Base-by-base conservation (phyloP, 768 basidiomycete genomes). In the Trichaptum fuscoviolaceum region DNA sequence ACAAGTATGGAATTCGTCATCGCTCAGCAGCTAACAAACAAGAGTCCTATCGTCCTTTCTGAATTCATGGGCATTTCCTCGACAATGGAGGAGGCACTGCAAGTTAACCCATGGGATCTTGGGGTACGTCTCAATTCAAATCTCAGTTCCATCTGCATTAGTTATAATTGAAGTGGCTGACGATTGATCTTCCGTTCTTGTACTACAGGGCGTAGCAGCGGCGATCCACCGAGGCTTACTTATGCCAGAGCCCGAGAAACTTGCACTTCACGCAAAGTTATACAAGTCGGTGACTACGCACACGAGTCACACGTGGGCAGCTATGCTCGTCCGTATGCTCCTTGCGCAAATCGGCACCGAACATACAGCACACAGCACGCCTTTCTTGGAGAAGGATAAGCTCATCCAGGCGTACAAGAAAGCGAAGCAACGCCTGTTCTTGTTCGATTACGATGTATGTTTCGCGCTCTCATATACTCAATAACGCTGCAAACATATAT, bases 1-100 rank as follows among this genome's bases (percentile, higher is more conserved):
- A 97, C 96, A 0, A 91, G 89, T 63, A 96, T 97, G 95, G 96
- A 99, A 77, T 98, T 96, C 76, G 91, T 96, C 30, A 91, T 99
- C 68, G 95, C 95, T 35, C 96, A 99, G 78, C 86, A 91, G 70
- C 83, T 82, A 71, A 91, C 93, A 63, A 89, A 90, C 74, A 87
- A 87, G 77, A 89, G 87, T 36, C 95, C 96, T 0, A 86, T 95
- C 63, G 91, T 98, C 67, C 80, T 99, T 65, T 95, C 92, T 73
- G 96, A 99, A 79, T 99, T 99, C 74, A 97, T 97, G 92, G 96
- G 96, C 10, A 97, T 97, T 71, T 92, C 93, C 64, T 89, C 92
- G 72, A 89, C 93, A 68, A 95, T 99, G 93, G 82, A 83, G 63
- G 87, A 95, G 30, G 93, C 96, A 24, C 79, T 97, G 23, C 86